These are phyloP conservation scores for Ramalina peruviana DNA, from an alignment of 495 filamentous ascomycete species.

Conservation along the genomic window DNA sequence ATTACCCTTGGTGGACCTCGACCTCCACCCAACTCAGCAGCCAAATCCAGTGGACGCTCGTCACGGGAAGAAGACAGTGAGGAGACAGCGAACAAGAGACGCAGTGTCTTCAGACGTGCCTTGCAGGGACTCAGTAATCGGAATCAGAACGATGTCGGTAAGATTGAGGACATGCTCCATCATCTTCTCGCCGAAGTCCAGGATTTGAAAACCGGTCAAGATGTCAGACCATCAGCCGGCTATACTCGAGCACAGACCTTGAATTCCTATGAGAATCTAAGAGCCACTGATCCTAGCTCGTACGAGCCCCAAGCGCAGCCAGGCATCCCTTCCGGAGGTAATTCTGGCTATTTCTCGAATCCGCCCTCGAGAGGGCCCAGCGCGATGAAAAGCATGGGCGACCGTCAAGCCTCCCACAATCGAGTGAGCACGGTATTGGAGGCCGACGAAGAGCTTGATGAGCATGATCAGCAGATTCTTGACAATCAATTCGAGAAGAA, in stretches of 20 bases:
- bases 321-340: conserved; percentile 58
- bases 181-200: conserved; percentile 87
- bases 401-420: conserved; percentile 52
- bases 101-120: conserved; percentile 81
- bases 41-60: conserved; percentile 18
- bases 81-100: conserved; percentile 63
- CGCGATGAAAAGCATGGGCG: conserved; percentile 40
- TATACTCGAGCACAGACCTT: conserved; percentile 25
- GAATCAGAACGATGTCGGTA: conserved; percentile 72
- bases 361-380: conserved; percentile 49
- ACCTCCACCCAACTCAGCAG: conserved; percentile 44
- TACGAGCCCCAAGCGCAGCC: conserved; percentile 77
- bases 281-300: conserved; percentile 30
- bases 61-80: conserved; percentile 52
- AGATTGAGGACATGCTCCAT: conserved; percentile 91
- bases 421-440: conserved; percentile 84
- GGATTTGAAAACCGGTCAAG: conserved; percentile 55
- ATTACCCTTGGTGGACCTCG: conserved; percentile 72
- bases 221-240: conserved; percentile 16
- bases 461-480: conserved; percentile 32
- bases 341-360: conserved; percentile 64
- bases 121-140: conserved; percentile 77
- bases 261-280: conserved; percentile 23
- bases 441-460: conserved; percentile 54
- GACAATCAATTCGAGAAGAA: conserved; percentile 32